Evolutionary conservation across 768 basidiomycete species (phyloP), one percentile per base, ranked within the genome.

Genomic region (Psilocybe cubensis): DNA sequence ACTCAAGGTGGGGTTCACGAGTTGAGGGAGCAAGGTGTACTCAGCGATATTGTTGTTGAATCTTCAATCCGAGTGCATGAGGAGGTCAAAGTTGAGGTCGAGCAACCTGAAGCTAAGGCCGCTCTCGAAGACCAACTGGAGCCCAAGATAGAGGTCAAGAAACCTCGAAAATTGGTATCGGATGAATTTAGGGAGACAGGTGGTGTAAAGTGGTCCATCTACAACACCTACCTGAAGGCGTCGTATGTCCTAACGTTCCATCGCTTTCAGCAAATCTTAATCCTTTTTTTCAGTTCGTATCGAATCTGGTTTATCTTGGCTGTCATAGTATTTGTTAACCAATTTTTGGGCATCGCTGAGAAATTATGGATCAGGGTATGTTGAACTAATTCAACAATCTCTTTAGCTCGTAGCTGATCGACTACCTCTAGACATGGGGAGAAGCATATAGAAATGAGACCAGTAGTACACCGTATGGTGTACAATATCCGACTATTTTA

Each of bases 171-270:
- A 63, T 72, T 94, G 11, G 71, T 94, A 53, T 86, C 91, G 66
- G 92, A 94, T 46, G 92, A 95, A 66, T 87, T 91, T 58, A 70
- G 92, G 33, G 90, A 90, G 60, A 79, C 80, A 1, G 94, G 94
- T 0, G 85, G 87, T 35, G 93, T 96, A 25, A 92, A 91, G 65
- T 93, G 91, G 89, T 71, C 74, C 1, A 79, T 87, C 28, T 88
- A 88, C 56, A 81, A 83, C 5, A 76, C 81, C 3, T 92, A 95
- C 65, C 66, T 94, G 55, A 79, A 84, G 67, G 88, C 86, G 18
- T 88, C 89, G 87, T 89, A 58, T 45, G 86, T 79, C 4, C 24
- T 41, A 17, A 17, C 42, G 38, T 10, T 18, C 35, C 28, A 17
- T 27, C 11, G 3, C 6, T 17, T 18, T 7, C 11, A 27, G 7